phyloP scores from a whole-genome alignment of 768 basidiomycete species.

The Baorangia bicolor region DNA sequence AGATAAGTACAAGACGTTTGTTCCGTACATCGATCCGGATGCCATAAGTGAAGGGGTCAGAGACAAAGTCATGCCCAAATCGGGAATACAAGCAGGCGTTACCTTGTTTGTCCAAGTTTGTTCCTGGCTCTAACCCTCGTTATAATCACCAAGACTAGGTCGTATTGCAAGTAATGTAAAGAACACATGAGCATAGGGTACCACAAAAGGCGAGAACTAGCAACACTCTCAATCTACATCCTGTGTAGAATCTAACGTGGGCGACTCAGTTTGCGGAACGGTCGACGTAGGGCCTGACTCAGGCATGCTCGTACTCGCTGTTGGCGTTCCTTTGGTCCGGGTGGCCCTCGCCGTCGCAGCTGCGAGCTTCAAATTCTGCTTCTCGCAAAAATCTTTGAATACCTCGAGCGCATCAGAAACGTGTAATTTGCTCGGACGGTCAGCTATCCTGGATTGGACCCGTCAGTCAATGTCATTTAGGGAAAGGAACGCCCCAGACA shows the following conservation, averaged over 20 bases:
- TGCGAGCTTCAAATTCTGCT: slow-evolving; percentile 43
- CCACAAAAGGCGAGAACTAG: neutral
- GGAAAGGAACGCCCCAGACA: slow-evolving; percentile 3
- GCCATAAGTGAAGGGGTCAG: no score
- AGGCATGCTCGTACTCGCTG: neutral
- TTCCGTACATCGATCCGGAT: neutral
- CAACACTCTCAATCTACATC: slow-evolving; percentile 31
- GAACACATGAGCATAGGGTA: slow-evolving; percentile 8
- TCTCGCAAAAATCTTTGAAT: slow-evolving; percentile 48
- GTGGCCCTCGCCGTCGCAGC: slow-evolving; percentile 19
- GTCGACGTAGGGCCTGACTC: slow-evolving; percentile 16
- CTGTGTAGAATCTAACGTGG: slow-evolving; percentile 16
- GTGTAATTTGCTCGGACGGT: slow-evolving; percentile 53
- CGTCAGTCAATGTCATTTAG: neutral
- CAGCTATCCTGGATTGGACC: slow-evolving; percentile 40
- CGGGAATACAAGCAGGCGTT: slow-evolving; percentile 28
- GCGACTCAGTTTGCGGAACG: neutral
- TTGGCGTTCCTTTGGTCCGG: neutral
- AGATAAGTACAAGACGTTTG: no score
- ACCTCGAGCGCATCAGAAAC: slow-evolving; percentile 52
- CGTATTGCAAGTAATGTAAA: slow-evolving; percentile 13
- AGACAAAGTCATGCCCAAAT: slow-evolving; percentile 31
- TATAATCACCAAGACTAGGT: slow-evolving; percentile 11
- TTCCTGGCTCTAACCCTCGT: neutral
- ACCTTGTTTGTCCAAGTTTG: slow-evolving; percentile 9